Conservation (phyloP, 768 basidiomycete genomes). For the Tricholoma terreum region DNA sequence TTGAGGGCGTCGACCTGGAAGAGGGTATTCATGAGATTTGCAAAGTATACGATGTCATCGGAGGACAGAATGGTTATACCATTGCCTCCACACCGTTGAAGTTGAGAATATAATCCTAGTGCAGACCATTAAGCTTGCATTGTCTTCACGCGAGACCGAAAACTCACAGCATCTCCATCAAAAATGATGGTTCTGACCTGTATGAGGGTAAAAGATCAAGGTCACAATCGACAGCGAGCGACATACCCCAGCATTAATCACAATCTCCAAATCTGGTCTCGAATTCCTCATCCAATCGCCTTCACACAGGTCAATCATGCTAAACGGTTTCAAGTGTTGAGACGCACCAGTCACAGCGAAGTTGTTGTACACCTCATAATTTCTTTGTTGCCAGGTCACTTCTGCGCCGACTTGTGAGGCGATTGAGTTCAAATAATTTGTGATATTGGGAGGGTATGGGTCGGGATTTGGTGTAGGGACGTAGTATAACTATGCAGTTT, state of each 20-base stretch:
- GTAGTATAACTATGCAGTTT: conserved; percentile 50
- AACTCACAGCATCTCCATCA: conserved; percentile 53
- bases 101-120: conserved; percentile 52
- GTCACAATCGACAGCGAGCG: background rate
- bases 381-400: conserved; percentile 40
- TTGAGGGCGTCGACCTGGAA: conserved; percentile 43
- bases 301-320: conserved; percentile 5
- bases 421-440: conserved; percentile 27
- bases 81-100: conserved; percentile 55
- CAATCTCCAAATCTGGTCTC: conserved; percentile 47
- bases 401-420: conserved; percentile 43
- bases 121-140: background rate
- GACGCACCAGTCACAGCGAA: conserved; percentile 46
- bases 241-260: conserved; percentile 53
- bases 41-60: background rate
- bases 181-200: conserved; percentile 49
- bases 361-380: conserved; percentile 41
- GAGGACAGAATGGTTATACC: conserved; percentile 27
- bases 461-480: conserved; percentile 44
- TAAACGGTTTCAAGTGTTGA: conserved; percentile 1
- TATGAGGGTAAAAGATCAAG: too few species aligned
- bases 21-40: background rate
- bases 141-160: background rate
- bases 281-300: conserved; percentile 60
- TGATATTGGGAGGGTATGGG: conserved; percentile 48